Percentiles rank a stretch among this genome's conserved stretches.
Conservation (phyloP, 441 rosid species). For the Pelargonium cotyledonis region DNA sequence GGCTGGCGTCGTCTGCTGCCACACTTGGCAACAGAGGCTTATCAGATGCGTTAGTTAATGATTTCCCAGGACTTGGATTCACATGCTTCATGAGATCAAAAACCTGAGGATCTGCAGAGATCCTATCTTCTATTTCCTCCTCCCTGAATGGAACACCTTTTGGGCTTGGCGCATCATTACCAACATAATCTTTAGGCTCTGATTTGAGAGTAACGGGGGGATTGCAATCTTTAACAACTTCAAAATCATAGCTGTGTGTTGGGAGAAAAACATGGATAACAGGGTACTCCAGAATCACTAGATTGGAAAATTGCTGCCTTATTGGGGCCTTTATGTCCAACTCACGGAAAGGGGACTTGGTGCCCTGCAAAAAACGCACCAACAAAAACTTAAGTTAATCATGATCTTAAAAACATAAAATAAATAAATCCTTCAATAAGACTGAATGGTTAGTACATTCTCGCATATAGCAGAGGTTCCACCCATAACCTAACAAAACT, state of each 20-base stretch:
- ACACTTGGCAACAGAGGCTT: constrained; percentile 15
- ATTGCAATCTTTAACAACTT: constrained; percentile 35
- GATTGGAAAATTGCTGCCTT: constrained; percentile 49
- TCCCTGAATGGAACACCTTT: constrained; percentile 48
- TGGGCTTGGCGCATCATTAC: constrained; percentile 25
- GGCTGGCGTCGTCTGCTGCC: constrained; percentile 12
- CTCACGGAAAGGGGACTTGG: constrained; percentile 55
- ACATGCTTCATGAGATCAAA: constrained; percentile 36
- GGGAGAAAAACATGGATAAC: constrained; percentile 77
- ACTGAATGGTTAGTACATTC: not conserved
- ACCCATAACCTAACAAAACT: too few species aligned
- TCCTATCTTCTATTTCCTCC: constrained; percentile 49
- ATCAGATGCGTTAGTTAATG: constrained; percentile 16
- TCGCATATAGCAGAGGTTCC: too few species aligned
- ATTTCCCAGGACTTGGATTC: constrained; percentile 21
- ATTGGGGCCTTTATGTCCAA: constrained; percentile 52
- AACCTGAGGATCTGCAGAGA: constrained; percentile 36
- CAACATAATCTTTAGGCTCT: constrained; percentile 22
- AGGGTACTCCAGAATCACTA: constrained; percentile 64
- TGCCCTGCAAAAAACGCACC: constrained; percentile 35
- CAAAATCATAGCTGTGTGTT: constrained; percentile 47
- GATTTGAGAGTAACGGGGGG: constrained; percentile 17
- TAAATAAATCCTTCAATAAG: not conserved
- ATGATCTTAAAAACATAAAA: not conserved
- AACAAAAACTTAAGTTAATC: not conserved